phyloP scores from a whole-genome alignment of 1,284 basidiomycete genomes.

The Chalciporus sp. region DNA sequence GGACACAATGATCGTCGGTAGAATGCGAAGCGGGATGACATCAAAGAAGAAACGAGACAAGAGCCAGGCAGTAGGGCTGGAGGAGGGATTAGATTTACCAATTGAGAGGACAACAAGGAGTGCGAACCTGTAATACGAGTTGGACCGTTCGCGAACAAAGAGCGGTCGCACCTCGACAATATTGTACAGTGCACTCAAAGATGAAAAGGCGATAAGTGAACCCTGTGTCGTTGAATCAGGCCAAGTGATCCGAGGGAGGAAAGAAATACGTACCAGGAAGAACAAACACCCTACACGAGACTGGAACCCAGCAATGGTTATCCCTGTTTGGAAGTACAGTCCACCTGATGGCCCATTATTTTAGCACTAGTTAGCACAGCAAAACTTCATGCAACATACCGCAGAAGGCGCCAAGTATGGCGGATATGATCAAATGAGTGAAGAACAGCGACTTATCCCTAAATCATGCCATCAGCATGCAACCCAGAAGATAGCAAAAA shows the following conservation, averaged over 20 bases:
- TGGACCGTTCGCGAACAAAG: slow-evolving; percentile 86
- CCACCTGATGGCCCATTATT: slow-evolving; percentile 54
- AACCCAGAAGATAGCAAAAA: neutral
- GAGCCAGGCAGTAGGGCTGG: slow-evolving; percentile 83
- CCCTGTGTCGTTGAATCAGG: slow-evolving; percentile 48
- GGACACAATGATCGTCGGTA: slow-evolving; percentile 82
- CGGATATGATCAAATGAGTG: slow-evolving; percentile 71
- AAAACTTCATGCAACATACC: slow-evolving; percentile 44
- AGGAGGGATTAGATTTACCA: slow-evolving; percentile 8
- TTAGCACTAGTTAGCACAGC: neutral
- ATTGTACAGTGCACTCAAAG: slow-evolving; percentile 85
- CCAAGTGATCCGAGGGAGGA: neutral
- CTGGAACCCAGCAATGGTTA: slow-evolving; percentile 89
- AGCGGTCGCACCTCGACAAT: slow-evolving; percentile 79
- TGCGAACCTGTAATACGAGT: slow-evolving; percentile 71
- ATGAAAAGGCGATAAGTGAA: slow-evolving; percentile 84
- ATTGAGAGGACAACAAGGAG: neutral
- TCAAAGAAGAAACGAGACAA: slow-evolving; percentile 85
- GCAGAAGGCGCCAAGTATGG: slow-evolving; percentile 78
- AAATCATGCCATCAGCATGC: neutral
- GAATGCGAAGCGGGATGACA: slow-evolving; percentile 78
- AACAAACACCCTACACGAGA: slow-evolving; percentile 88
- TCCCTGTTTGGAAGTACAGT: slow-evolving; percentile 77
- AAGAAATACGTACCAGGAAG: slow-evolving; percentile 70
- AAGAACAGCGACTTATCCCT: slow-evolving; percentile 84